Evolutionary conservation across 2,329 filamentous ascomycete species (phyloP).

Genomic region (Fusarium sp.): DNA sequence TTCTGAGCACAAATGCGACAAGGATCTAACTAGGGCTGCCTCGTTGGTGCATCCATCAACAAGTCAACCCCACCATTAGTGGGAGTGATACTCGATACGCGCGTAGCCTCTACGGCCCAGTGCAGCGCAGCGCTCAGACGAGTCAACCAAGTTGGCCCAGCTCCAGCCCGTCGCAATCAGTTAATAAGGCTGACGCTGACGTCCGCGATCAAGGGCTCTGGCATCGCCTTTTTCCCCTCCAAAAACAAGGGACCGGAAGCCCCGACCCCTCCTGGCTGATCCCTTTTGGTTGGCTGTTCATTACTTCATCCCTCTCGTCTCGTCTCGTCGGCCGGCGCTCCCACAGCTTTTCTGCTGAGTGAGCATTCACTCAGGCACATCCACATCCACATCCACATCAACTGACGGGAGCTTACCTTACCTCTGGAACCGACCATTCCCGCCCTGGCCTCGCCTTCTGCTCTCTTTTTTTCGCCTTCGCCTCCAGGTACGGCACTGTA

Average conservation of each 20-base stretch:
- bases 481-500: too few relatives aligned
- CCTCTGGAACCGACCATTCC: conserved; percentile 1
- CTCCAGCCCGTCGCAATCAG: conserved; percentile 14
- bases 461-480: conserved; percentile 12
- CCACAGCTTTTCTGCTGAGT: conserved; percentile 16
- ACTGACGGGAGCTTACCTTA: neutral
- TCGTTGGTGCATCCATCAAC: too few relatives aligned
- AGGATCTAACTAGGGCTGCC: too few relatives aligned
- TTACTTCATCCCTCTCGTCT: conserved; percentile 20
- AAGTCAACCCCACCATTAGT: conserved; percentile 28
- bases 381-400: too few relatives aligned
- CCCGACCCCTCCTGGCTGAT: conserved; percentile 27
- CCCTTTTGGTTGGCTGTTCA: conserved; percentile 20
- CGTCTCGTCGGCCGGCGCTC: conserved; percentile 19
- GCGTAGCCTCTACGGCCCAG: conserved; percentile 27
- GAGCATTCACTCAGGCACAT: conserved; percentile 6
- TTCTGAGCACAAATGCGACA: conserved; percentile 4
- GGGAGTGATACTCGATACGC: conserved; percentile 24
- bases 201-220: too few relatives aligned
- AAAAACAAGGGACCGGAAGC: conserved; percentile 23
- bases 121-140: neutral
- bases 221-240: too few relatives aligned
- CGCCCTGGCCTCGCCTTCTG: neutral
- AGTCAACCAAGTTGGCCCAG: neutral
- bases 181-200: conserved; percentile 46